Percentiles rank a stretch among this genome's conserved stretches.
Evolutionary conservation across 331 rosid species (phyloP).

Genomic region (Cydonia oblonga): DNA sequence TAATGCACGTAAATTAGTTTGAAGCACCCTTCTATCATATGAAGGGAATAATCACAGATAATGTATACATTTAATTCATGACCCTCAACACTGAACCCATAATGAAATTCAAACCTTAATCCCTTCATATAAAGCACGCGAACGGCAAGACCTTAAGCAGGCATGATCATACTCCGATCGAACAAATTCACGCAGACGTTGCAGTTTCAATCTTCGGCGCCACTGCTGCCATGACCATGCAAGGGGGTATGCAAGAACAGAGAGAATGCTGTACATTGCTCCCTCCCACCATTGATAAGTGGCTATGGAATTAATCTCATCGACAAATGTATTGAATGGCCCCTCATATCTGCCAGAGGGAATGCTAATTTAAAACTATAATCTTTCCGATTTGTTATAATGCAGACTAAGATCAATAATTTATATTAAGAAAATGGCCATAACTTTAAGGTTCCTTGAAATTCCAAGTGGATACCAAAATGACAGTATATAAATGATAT

Average conservation of each 20-base stretch:
- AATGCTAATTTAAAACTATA: background rate
- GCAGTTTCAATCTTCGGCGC: slow-evolving; percentile 78
- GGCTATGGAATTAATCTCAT: slow-evolving; percentile 83
- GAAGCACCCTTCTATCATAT: background rate
- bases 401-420: background rate
- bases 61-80: background rate
- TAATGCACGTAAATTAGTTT: background rate
- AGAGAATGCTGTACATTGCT: slow-evolving; percentile 66
- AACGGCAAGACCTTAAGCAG: slow-evolving; percentile 91
- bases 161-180: slow-evolving; percentile 95
- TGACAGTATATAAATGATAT: background rate
- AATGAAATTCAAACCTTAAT: slow-evolving; percentile 60
- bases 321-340: slow-evolving; percentile 85
- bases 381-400: background rate
- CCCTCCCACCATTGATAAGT: slow-evolving; percentile 99
- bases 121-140: slow-evolving; percentile 98
- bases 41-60: background rate
- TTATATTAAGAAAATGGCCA: background rate
- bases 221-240: slow-evolving; percentile 99
- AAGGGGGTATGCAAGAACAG: slow-evolving; percentile 75
- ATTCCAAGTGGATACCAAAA: background rate
- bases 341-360: slow-evolving; percentile 67
- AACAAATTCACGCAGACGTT: slow-evolving; percentile 84
- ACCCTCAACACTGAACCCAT: background rate
- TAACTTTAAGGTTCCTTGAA: background rate